A percentile compares a stretch with the other conserved stretches of the same genome.
Conservation (phyloP, 2,329 filamentous ascomycete species). For the Fusarium sp. region DNA sequence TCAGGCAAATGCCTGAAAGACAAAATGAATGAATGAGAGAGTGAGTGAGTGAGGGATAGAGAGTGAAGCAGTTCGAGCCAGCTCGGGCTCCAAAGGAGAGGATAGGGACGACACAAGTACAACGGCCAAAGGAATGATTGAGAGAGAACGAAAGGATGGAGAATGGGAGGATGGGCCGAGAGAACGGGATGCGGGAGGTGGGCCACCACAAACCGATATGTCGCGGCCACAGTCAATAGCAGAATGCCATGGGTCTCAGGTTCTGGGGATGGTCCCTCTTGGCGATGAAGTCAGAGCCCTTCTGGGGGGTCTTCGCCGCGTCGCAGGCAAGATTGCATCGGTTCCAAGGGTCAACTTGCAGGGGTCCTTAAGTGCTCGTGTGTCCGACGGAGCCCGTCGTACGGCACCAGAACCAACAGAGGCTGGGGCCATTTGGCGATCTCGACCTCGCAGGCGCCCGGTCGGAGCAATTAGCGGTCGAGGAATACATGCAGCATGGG, state of each 20-base stretch:
- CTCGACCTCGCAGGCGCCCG: constrained; percentile 21
- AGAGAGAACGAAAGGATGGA: constrained; percentile 40
- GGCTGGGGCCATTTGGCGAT: constrained; percentile 26
- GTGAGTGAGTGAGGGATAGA: constrained; percentile 9
- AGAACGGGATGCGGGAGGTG: constrained; percentile 21
- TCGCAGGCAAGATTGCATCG: constrained; percentile 48
- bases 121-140: constrained; percentile 43
- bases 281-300: constrained; percentile 28
- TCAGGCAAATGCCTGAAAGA: constrained; percentile 17
- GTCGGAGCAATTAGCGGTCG: constrained; percentile 34
- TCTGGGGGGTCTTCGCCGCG: constrained; percentile 30
- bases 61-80: constrained; percentile 28
- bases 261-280: constrained; percentile 30
- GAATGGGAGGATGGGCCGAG: constrained; percentile 27
- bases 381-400: constrained; percentile 26
- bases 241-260: constrained; percentile 8
- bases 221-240: constrained; percentile 26
- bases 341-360: constrained; percentile 50
- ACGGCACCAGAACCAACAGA: constrained; percentile 26
- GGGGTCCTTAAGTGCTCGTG: constrained; percentile 39
- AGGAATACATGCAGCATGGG: constrained; percentile 35
- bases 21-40: constrained; percentile 37
- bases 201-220: constrained; percentile 26
- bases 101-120: constrained; percentile 27
- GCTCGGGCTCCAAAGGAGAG: constrained; percentile 42